Base-by-base conservation (phyloP, 2,329 filamentous ascomycete species). In the Diaporthe australafricana region DNA sequence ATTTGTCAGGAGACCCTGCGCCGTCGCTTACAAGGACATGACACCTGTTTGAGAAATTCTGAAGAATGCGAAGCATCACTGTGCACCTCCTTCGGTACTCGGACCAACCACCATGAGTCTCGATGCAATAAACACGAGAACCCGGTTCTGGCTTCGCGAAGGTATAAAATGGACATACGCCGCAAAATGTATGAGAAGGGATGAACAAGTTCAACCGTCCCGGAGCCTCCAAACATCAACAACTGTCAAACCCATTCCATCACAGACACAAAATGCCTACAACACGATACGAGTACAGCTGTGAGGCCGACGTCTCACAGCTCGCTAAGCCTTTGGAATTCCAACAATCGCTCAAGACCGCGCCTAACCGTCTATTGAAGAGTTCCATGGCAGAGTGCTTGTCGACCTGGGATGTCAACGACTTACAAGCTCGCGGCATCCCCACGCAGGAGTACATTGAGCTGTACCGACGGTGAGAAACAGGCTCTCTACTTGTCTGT, bases 371-470 rank as follows among this genome's bases (percentile, higher is more conserved):
- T 22, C 89, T 92, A 76, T 78, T 92, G 73, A 93, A 93, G 79
- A 89, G 84, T 12, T 86, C 91, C 45, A 92, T 92, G 90, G 89
- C 88, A 1, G 91, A 93, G 78, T 83, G 86, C 11, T 81, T 92
- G 22, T 88, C 89, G 0, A 89, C 87, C 6, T 93, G 89, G 89
- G 84, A 88, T 71, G 82, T 86, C 8, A 84, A 84, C 30, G 83
- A 89, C 70, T 90, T 89, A 0, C 90, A 91, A 53, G 83, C 83
- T 4, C 85, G 91, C 52, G 84, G 83, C 0, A 75, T 85, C 27
- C 83, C 83, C 1, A 80, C 81, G 4, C 74, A 79, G 38, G 79
- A 83, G 55, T 76, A 81, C 25, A 77, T 89, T 76, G 87, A 90
- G 40, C 81, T 90, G 50, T 92, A 92, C 79, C 83, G 85, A 62